Percentiles rank a stretch among this genome's conserved stretches.
Evolutionary conservation across 2,329 filamentous ascomycete genomes (phyloP).

Genomic region (Aspergillus sp.): DNA sequence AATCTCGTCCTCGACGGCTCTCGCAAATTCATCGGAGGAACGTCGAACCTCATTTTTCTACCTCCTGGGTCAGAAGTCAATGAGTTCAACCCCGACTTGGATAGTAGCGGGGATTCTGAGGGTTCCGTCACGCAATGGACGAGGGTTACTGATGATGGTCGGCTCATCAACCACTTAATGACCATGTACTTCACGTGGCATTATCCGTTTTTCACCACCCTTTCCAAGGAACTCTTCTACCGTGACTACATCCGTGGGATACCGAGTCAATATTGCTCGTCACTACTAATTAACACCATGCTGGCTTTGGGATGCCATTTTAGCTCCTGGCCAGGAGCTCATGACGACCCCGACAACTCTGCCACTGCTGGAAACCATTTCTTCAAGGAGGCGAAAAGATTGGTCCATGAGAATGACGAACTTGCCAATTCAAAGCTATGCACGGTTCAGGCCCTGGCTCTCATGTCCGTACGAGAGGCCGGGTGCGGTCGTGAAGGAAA

Average conservation of each 20-base stretch:
- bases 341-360: conserved; percentile 69
- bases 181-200: conserved; percentile 99
- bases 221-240: conserved; percentile 84
- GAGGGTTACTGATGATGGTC: conserved; percentile 73
- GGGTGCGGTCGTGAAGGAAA: conserved; percentile 92
- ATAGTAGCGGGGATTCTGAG: conserved; percentile 54
- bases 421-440: conserved; percentile 85
- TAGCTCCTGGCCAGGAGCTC: conserved; percentile 71
- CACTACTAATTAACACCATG: conserved; percentile 90
- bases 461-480: conserved; percentile 96
- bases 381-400: conserved; percentile 85
- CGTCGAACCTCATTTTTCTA: conserved; percentile 86
- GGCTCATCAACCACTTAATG: conserved; percentile 80
- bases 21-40: conserved; percentile 88
- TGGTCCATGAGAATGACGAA: conserved; percentile 88
- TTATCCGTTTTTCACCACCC: conserved; percentile 90
- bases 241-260: conserved; percentile 75
- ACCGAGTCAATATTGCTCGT: conserved; percentile 77
- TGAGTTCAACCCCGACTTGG: conserved; percentile 38
- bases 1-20: conserved; percentile 84
- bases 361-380: conserved; percentile 93
- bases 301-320: conserved; percentile 92
- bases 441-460: conserved; percentile 86
- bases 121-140: conserved; percentile 86
- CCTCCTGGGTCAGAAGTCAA: conserved; percentile 52